phyloP scores from a whole-genome alignment of 345 rosid species.

The Populus pruinosa region DNA sequence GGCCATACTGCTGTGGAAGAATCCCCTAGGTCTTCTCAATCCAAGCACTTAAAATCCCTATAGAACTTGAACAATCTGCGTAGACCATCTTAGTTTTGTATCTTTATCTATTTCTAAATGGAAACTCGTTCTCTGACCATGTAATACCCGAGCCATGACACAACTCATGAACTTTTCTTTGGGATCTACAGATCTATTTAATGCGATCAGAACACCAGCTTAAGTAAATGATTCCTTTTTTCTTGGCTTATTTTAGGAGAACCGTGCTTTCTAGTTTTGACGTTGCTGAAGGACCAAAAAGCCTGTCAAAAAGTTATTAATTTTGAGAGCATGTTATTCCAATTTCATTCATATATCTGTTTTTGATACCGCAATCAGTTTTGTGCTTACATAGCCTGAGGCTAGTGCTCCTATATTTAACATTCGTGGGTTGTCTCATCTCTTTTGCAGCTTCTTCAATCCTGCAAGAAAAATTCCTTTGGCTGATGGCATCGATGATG shows the following conservation, averaged over 20 bases:
- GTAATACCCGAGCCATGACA: background rate
- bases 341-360: background rate
- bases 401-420: background rate
- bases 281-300: background rate
- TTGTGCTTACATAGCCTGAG: background rate
- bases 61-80: background rate
- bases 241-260: background rate
- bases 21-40: background rate
- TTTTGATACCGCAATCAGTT: background rate
- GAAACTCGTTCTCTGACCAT: background rate
- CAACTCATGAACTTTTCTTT: background rate
- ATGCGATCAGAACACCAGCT: background rate
- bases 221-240: background rate
- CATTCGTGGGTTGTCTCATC: background rate
- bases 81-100: background rate
- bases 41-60: background rate
- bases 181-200: background rate
- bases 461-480: constrained; percentile 7
- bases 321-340: background rate
- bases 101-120: background rate
- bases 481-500: constrained; percentile 20
- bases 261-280: background rate
- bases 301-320: background rate
- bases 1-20: background rate
- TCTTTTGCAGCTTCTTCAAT: constrained; percentile 26